Conservation (phyloP, 2,329 filamentous ascomycete species). For the Elsinoe batatas region DNA sequence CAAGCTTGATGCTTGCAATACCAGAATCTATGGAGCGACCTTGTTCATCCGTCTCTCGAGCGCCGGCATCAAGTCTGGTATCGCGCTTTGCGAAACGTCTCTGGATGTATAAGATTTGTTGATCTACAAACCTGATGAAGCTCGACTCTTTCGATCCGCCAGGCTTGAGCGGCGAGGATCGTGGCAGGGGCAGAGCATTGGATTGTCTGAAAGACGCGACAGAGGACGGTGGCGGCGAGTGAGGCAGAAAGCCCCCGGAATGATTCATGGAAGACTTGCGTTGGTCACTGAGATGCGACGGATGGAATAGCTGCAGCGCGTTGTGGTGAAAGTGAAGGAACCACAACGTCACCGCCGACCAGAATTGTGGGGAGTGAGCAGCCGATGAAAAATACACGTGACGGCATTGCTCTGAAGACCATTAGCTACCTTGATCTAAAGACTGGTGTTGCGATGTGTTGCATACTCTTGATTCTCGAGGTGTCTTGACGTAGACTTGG, state of each 20-base stretch:
- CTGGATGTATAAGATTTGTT: constrained; percentile 41
- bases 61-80: constrained; percentile 20
- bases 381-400: no score
- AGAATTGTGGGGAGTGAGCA: neutral
- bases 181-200: constrained; percentile 42
- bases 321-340: neutral
- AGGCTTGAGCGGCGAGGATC: constrained; percentile 42
- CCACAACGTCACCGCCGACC: constrained; percentile 1
- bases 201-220: constrained; percentile 31
- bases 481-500: no score
- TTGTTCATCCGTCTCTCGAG: constrained; percentile 13
- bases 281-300: no score
- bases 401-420: no score
- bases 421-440: no score
- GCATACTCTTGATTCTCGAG: no score
- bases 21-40: constrained; percentile 15
- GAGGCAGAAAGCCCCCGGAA: constrained; percentile 33
- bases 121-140: constrained; percentile 49
- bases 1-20: constrained; percentile 19
- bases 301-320: no score
- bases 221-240: constrained; percentile 43
- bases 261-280: neutral
- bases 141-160: constrained; percentile 50
- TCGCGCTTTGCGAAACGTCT: constrained; percentile 43
- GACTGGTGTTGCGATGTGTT: no score